Base-by-base conservation (phyloP, 176 grass and related monocot genomes). In the Oryza glumipatula region DNA sequence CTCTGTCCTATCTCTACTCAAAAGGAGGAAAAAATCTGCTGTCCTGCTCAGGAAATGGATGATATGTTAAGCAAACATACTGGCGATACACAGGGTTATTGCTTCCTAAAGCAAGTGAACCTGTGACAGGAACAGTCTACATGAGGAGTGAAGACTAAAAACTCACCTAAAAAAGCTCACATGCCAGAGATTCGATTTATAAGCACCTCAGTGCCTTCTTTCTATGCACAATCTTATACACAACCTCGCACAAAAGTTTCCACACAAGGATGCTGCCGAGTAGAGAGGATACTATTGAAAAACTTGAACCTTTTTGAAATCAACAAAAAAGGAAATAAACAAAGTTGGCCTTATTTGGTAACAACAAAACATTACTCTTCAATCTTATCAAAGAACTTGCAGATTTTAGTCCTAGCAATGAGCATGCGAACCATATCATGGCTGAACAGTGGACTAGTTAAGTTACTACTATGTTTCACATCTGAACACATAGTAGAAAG, bases 131-230 rank as follows among this genome's bases (percentile, higher is more conserved):
- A 11, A 66, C 1, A 72, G 36, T 8, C n/a, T 66, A 28, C n/a
- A 58, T 68, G 58, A 83, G 16, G 19, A 82, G 9, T 6, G 43
- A 72, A 80, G 78, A 48, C 43, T 43, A 76, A 33, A 73, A 83
- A 21, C 11, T 49, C 44, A 72, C 71, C 11, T 56, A 46, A 33
- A 51, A 65, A 77, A 58, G 19, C 19, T 58, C 2, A 4, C 17
- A 6, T 69, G 13, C 4, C 61, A 70, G 7, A 16, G n/a, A n/a
- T 16, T 78, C 52, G 16, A 43, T 80, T 77, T 77, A 33, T n/a
- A 79, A 73, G 19, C 67, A 79, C 13, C 38, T 38, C 5, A 43
- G n/a, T 65, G 73, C 19, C 32, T 67, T 43, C 10, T 60, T 56
- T 33, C 35, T 33, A 33, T 80, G 68, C 5, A 19, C 15, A 0